Evolutionary conservation across 345 rosid species (phyloP), one percentile per base, ranked within the genome.

Genomic region (Geranium rotundifolium): DNA sequence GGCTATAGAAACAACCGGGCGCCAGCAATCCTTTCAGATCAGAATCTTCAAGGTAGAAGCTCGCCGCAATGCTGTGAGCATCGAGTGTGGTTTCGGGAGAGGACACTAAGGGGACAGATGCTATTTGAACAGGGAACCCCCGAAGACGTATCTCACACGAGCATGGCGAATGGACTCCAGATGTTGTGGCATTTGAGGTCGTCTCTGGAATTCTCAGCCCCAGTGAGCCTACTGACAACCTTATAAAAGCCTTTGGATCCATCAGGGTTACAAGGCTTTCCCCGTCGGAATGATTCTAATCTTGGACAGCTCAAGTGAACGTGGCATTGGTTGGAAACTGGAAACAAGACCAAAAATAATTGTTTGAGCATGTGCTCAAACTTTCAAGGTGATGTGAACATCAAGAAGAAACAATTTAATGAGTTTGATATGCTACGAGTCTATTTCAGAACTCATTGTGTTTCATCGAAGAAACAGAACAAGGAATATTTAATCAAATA

Each of bases 161-260:
- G 74, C 85, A 91, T n/a, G 86, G 79, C 19, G 89, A 72, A 62
- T 65, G 81, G 61, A 81, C 74, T 74, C 80, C 86, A 19, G 82
- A 60, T 66, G 58, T 81, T 49, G 73, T 68, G 18, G 86, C 64
- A 72, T 66, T 78, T 56, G 81, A 63, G 41, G 77, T 65, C 49
- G 81, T 30, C 69, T 79, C 79, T 15, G 86, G 85, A 75, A 79
- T 67, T 82, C 96, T 81, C 61, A 91, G 77, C 69, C 95, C 92
- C 49, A 91, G 84, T 65, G 95, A 86, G 75, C 89, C 86, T 19
- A 88, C 67, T 14, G 98, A 91, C 68, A 91, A 72, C 77, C 96
- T 88, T 74, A 84, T 86, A 73, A 91, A 91, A 73, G 95, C 92
- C 77, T 86, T 95, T 34, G 98, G 98, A 79, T 91, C 98, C 96